Conservation (phyloP, 768 basidiomycete species). For the Tephrocybe sp. region DNA sequence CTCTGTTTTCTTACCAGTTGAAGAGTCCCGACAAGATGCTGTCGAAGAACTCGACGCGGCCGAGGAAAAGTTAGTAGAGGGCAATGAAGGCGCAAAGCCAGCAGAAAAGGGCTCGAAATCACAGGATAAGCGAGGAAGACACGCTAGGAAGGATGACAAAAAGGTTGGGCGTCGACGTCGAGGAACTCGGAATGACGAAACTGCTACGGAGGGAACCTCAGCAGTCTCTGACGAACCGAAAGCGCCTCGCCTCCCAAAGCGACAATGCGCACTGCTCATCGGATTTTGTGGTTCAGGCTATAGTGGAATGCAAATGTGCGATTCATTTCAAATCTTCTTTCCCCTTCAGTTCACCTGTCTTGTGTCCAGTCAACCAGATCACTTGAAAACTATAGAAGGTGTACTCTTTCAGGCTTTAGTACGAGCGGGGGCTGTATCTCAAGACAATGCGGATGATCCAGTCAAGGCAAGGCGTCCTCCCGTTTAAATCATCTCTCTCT, state of each 20-base stretch:
- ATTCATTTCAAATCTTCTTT: conserved; percentile 1
- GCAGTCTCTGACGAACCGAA: conserved; percentile 34
- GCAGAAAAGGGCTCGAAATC: not conserved
- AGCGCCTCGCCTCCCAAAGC: conserved; percentile 72
- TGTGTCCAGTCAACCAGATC: conserved; percentile 62
- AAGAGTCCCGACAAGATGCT: not conserved
- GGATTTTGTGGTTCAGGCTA: conserved; percentile 93
- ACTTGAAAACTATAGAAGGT: conserved; percentile 83
- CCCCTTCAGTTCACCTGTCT: conserved; percentile 2
- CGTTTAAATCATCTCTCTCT: not conserved
- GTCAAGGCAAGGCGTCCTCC: conserved; percentile 58
- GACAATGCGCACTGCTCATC: conserved; percentile 79
- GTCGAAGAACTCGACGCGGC: not conserved
- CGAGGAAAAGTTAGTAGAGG: not conserved
- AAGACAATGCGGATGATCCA: conserved; percentile 90
- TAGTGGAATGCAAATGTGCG: conserved; percentile 96
- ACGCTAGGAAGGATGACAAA: conserved; percentile 34
- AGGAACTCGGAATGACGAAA: conserved; percentile 38
- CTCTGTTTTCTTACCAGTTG: not conserved
- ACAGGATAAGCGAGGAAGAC: conserved; percentile 9
- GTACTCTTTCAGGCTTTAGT: conserved; percentile 86
- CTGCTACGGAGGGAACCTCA: conserved; percentile 21
- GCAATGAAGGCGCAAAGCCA: not conserved
- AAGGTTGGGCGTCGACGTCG: conserved; percentile 41
- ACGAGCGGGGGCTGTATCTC: conserved; percentile 88